Base-by-base conservation (phyloP, 345 rosid genomes). In the Camelina neglecta region DNA sequence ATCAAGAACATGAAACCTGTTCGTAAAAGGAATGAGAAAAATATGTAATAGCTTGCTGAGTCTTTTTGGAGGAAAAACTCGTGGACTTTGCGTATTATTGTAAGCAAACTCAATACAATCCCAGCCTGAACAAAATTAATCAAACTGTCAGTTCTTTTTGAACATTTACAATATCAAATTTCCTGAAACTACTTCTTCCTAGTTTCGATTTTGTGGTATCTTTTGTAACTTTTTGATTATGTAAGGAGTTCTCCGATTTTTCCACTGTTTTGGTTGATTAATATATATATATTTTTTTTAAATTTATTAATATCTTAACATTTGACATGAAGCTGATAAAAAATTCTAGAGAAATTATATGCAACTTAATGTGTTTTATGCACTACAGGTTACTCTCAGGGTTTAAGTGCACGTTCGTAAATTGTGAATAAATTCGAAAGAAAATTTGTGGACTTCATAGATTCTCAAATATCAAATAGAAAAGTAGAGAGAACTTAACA, bases 1-100 rank as follows among this genome's bases (percentile, higher is more conserved):
- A 92, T 85, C 76, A 86, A 79, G 85, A 94, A 94, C 90, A 89
- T 89, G 72, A 94, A 87, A 44, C 86, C 67, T 55, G 86, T 75
- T 50, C 93, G 84, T 69, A 84, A 84, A 39, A 90, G 24, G 78
- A 86, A 80, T 4, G 86, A 79, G 72, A 85, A 73, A 1, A 85
- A 72, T 0, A 77, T 59, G 59, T 85, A 87, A 81, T 88, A 92
- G 56, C 84, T 80, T 7, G 85, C 83, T 4, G 90, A 84, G 2
- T 86, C 81, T 45, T 84, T 83, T 42, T 85, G 92, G 20, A 85
- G 75, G 76, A 91, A 87, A 75, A 83, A 84, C 0, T 79, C 73
- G 21, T 69, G 71, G 2, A 92, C 74, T 21, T 29, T 35, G 2
- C 12, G 0, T 50, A 87, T 79, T n/a, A 82, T 89, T 26, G 95